Percentiles rank a stretch among this genome's conserved stretches.
These are phyloP conservation scores for Tolypocladium ovalisporum DNA, from an alignment of 2,329 filamentous ascomycete species.

Conservation along the genomic window DNA sequence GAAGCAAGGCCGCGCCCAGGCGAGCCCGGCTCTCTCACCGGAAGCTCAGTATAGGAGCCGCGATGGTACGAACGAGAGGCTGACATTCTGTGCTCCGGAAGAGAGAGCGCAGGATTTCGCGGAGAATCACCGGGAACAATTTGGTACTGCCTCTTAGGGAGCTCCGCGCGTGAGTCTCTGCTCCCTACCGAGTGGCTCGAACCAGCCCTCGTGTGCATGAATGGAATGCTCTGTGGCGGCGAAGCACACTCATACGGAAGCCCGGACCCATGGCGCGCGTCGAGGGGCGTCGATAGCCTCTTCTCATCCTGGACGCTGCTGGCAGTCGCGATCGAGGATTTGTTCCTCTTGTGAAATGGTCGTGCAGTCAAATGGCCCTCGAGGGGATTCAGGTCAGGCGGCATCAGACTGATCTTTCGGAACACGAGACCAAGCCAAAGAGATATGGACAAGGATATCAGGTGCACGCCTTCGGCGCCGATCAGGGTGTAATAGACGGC, in stretches of 20 bases:
- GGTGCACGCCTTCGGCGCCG: conserved; percentile 54
- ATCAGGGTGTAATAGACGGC: conserved; percentile 60
- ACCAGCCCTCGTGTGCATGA: conserved; percentile 63
- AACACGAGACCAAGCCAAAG: conserved; percentile 70
- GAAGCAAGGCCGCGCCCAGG: conserved; percentile 13
- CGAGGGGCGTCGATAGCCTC: conserved; percentile 39
- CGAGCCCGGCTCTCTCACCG: conserved; percentile 27
- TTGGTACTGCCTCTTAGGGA: conserved; percentile 47
- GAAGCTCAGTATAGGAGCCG: conserved; percentile 38
- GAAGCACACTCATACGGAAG: conserved; percentile 32
- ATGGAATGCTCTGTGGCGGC: conserved; percentile 54
- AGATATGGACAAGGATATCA: conserved; percentile 59
- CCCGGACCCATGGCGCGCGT: conserved; percentile 30
- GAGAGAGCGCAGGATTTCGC: conserved; percentile 30
- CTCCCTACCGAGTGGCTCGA: conserved; percentile 47
- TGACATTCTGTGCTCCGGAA: conserved; percentile 37
- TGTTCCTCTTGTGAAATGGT: conserved; percentile 62
- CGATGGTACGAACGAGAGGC: conserved; percentile 23
- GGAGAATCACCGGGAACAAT: conserved; percentile 30
- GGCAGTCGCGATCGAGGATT: conserved; percentile 40
- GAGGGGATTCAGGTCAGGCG: conserved; percentile 91
- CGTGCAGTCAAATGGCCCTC: conserved; percentile 75
- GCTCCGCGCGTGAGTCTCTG: conserved; percentile 41
- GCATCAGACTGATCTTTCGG: conserved; percentile 68
- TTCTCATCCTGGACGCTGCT: conserved; percentile 43